Evolutionary conservation across 2,329 filamentous ascomycete species (phyloP).

Genomic region (Colletotrichum acutatum): DNA sequence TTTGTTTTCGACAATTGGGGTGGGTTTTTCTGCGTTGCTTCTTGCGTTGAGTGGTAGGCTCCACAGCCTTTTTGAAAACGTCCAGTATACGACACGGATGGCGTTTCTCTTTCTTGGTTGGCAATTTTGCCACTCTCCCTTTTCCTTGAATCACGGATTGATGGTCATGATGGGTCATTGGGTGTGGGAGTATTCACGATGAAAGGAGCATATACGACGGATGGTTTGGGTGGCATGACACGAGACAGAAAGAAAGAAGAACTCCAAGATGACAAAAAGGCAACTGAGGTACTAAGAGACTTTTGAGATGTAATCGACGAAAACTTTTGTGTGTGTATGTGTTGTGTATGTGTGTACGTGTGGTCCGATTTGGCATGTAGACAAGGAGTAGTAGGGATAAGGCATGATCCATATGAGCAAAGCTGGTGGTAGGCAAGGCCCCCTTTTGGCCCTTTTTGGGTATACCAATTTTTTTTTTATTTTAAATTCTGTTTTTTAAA

Average conservation of each 20-base stretch:
- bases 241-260: background rate
- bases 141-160: background rate
- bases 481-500: no score
- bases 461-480: no score
- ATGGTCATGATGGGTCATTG: background rate
- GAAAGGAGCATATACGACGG: background rate
- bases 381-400: background rate
- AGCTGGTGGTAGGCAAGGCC: background rate
- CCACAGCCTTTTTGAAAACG: background rate
- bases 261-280: background rate
- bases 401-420: background rate
- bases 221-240: background rate
- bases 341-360: background rate
- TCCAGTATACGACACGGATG: constrained; percentile 22
- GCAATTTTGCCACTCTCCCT: constrained; percentile 2
- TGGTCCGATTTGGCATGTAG: background rate
- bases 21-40: background rate
- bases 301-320: background rate
- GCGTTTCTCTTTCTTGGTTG: background rate
- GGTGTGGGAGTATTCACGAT: constrained; percentile 3
- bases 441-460: no score
- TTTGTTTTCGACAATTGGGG: background rate
- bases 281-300: background rate
- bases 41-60: background rate
- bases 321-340: background rate